phyloP scores from a whole-genome alignment of 2,329 filamentous ascomycete genomes.

The Penicillium aurantiogriseum region DNA sequence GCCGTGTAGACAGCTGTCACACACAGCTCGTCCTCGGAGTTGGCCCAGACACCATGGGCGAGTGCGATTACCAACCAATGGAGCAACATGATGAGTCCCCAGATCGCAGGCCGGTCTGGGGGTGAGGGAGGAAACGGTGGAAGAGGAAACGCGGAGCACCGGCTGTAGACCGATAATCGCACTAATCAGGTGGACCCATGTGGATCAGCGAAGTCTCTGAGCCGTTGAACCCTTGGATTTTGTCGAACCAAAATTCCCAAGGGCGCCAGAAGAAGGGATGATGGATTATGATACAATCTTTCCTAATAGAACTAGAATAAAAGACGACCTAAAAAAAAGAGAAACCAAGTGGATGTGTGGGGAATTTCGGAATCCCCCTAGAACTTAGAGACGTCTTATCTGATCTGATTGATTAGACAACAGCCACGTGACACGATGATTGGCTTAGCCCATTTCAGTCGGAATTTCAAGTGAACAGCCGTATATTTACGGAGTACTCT shows the following conservation, averaged over 20 bases:
- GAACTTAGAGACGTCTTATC: constrained; percentile 11
- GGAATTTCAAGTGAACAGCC: background rate
- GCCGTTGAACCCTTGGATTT: background rate
- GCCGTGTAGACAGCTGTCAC: constrained; percentile 34
- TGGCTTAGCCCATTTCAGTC: background rate
- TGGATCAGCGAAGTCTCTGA: constrained; percentile 9
- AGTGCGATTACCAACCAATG: constrained; percentile 19
- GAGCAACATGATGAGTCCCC: constrained; percentile 20
- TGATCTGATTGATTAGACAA: constrained; percentile 18
- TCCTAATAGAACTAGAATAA: background rate
- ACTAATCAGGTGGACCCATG: constrained; percentile 12
- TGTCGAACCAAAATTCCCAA: background rate
- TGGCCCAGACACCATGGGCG: constrained; percentile 7
- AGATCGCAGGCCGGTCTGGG: background rate
- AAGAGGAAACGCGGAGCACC: constrained; percentile 14
- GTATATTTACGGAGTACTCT: background rate
- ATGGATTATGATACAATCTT: background rate
- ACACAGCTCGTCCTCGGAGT: constrained; percentile 29
- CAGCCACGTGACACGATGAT: constrained; percentile 2
- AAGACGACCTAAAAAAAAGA: background rate
- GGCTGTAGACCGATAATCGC: constrained; percentile 12
- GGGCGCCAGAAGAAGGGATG: background rate
- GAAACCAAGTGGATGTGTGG: background rate
- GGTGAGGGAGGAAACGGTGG: background rate
- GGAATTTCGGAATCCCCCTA: background rate